Conservation (phyloP, 768 basidiomycete genomes). For the Rhodocollybia butyracea region DNA sequence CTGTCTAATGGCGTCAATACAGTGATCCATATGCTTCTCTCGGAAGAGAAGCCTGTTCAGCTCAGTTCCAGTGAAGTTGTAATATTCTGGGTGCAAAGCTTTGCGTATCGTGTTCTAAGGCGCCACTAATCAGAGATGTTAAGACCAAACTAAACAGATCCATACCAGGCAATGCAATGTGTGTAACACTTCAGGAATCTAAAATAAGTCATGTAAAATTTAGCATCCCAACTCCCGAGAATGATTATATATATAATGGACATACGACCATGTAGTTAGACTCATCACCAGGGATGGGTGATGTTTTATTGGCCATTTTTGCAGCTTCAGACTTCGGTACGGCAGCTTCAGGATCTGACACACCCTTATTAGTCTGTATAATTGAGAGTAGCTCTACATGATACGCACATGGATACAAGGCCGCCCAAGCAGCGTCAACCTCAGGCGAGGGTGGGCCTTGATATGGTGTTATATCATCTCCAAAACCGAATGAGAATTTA, state of each 20-base stretch:
- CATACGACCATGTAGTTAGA: constrained; percentile 3
- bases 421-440: not conserved
- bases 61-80: not conserved
- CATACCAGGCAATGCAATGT: constrained; percentile 1
- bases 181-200: constrained; percentile 1
- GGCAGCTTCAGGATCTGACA: not conserved
- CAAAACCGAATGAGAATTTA: not conserved
- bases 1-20: constrained; percentile 11
- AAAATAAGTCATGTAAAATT: not conserved
- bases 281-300: constrained; percentile 4
- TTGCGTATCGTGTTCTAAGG: not conserved
- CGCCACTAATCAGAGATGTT: not conserved
- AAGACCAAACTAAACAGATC: too few relatives aligned
- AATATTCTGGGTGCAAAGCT: not conserved
- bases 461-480: not conserved
- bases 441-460: not conserved
- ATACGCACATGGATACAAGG: constrained; percentile 2
- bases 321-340: not conserved
- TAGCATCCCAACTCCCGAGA: not conserved
- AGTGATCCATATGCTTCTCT: constrained; percentile 10
- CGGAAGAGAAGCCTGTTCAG: constrained; percentile 3
- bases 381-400: too few relatives aligned
- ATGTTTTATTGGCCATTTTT: not conserved
- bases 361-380: too few relatives aligned
- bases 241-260: not conserved